Percentiles rank a stretch among this genome's conserved stretches.
These are phyloP conservation scores for Hymenoscyphus infarciens DNA, from an alignment of 2,329 filamentous ascomycete genomes.

Conservation along the genomic window DNA sequence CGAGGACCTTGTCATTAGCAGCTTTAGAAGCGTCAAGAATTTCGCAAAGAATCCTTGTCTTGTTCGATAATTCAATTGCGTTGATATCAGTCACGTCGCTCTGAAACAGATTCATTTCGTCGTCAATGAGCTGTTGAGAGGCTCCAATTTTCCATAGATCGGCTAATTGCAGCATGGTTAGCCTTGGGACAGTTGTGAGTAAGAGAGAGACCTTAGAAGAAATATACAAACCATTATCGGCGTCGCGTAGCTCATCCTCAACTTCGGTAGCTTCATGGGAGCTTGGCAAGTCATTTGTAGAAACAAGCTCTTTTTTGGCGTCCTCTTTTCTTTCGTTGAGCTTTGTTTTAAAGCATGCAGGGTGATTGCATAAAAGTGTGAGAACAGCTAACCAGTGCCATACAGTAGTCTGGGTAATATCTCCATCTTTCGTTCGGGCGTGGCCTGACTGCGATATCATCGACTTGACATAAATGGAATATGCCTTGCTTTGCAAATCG, in stretches of 20 bases:
- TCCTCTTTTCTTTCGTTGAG: slow-evolving; percentile 40
- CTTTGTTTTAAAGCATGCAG: slow-evolving; percentile 43
- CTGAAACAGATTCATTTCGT: slow-evolving; percentile 39
- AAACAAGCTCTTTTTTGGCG: slow-evolving; percentile 20
- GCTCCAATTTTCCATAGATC: slow-evolving; percentile 30
- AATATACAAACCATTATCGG: background rate
- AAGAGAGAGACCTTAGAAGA: background rate
- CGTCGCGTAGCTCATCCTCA: slow-evolving; percentile 16
- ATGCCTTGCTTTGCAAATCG: slow-evolving; percentile 58
- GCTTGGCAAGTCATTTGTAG: background rate
- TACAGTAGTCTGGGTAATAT: slow-evolving; percentile 42
- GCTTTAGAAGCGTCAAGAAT: slow-evolving; percentile 65
- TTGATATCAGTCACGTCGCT: slow-evolving; percentile 34
- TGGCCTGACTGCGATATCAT: slow-evolving; percentile 30
- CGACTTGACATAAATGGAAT: slow-evolving; percentile 49
- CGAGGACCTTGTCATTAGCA: slow-evolving; percentile 68
- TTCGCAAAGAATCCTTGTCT: slow-evolving; percentile 60
- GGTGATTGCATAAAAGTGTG: slow-evolving; percentile 45
- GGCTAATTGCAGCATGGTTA: background rate
- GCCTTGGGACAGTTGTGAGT: background rate
- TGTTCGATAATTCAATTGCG: slow-evolving; percentile 58
- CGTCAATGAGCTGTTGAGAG: slow-evolving; percentile 32
- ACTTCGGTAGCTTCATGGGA: slow-evolving; percentile 6
- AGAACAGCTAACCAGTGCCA: slow-evolving; percentile 44
- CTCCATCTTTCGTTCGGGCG: slow-evolving; percentile 31